Evolutionary conservation across 768 basidiomycete species (phyloP).

Genomic region (Mycena indigotica): DNA sequence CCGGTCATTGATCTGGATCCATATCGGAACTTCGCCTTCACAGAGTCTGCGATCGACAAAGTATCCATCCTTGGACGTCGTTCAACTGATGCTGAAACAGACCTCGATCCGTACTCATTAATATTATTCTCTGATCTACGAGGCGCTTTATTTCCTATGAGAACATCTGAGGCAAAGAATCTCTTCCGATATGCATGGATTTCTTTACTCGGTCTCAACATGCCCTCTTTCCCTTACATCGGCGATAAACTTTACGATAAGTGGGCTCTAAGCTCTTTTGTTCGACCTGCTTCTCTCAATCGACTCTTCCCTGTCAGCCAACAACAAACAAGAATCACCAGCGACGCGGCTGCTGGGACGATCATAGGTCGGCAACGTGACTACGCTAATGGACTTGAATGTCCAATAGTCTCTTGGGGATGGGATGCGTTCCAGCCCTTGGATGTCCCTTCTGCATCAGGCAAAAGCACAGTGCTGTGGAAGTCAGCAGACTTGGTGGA

Average conservation of each 20-base stretch:
- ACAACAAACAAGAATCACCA: slow-evolving; percentile 37
- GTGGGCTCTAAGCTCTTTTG: slow-evolving; percentile 58
- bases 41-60: slow-evolving; percentile 56
- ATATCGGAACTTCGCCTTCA: slow-evolving; percentile 64
- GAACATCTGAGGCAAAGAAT: slow-evolving; percentile 46
- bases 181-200: slow-evolving; percentile 72
- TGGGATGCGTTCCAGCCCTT: slow-evolving; percentile 55
- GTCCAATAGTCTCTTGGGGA: slow-evolving; percentile 67
- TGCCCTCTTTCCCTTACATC: slow-evolving; percentile 62
- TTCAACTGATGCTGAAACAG: slow-evolving; percentile 49
- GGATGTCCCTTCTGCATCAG: slow-evolving; percentile 41
- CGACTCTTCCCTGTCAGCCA: slow-evolving; percentile 52
- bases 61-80: slow-evolving; percentile 51
- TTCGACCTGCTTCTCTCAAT: slow-evolving; percentile 46
- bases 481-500: slow-evolving; percentile 49
- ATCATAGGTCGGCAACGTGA: slow-evolving; percentile 67
- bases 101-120: slow-evolving; percentile 69
- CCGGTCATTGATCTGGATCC: slow-evolving; percentile 52
- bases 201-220: slow-evolving; percentile 66
- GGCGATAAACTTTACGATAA: slow-evolving; percentile 61
- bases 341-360: slow-evolving; percentile 67
- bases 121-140: slow-evolving; percentile 77
- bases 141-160: slow-evolving; percentile 53
- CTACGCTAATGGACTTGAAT: slow-evolving; percentile 60
- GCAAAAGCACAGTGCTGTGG: slow-evolving; percentile 41